A percentile compares a stretch with the other conserved stretches of the same genome.
These are phyloP conservation scores for Wickerhamomyces bovis DNA, from an alignment of 805 yeast species.

Conservation along the genomic window DNA sequence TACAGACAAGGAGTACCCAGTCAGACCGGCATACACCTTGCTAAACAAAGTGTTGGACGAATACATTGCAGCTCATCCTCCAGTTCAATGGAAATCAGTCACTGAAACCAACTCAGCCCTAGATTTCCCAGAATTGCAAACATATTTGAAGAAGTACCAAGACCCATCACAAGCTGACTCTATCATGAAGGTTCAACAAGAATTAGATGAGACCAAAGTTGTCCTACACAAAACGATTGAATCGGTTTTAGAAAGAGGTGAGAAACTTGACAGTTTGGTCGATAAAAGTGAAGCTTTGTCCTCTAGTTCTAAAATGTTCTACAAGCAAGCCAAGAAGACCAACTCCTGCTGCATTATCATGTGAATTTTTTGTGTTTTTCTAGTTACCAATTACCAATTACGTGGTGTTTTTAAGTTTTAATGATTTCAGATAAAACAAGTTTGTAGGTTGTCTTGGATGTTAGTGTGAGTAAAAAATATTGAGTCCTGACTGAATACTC, in stretches of 20 bases:
- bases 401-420: not conserved
- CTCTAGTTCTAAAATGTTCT: slow-evolving; percentile 85
- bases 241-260: slow-evolving; percentile 91
- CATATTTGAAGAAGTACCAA: slow-evolving; percentile 78
- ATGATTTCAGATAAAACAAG: not conserved
- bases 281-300: slow-evolving; percentile 93
- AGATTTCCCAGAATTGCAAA: slow-evolving; percentile 54
- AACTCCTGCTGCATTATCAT: slow-evolving; percentile 82
- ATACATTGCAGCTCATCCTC: slow-evolving; percentile 77
- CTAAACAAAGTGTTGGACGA: slow-evolving; percentile 89
- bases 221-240: slow-evolving; percentile 95
- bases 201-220: slow-evolving; percentile 94
- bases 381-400: not conserved
- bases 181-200: slow-evolving; percentile 94
- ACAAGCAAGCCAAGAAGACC: slow-evolving; percentile 93
- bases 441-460: not conserved
- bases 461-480: too few species aligned
- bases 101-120: slow-evolving; percentile 40
- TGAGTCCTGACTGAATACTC: too few species aligned
- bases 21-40: slow-evolving; percentile 91
- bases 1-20: slow-evolving; percentile 94
- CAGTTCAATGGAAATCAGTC: slow-evolving; percentile 56
- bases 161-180: slow-evolving; percentile 97
- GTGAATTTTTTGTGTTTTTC: slow-evolving; percentile 27
- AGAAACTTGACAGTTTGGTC: slow-evolving; percentile 86